Percentiles rank a stretch among this genome's conserved stretches.
Evolutionary conservation across 805 yeast species (phyloP).

Genomic region (Candida anglica): DNA sequence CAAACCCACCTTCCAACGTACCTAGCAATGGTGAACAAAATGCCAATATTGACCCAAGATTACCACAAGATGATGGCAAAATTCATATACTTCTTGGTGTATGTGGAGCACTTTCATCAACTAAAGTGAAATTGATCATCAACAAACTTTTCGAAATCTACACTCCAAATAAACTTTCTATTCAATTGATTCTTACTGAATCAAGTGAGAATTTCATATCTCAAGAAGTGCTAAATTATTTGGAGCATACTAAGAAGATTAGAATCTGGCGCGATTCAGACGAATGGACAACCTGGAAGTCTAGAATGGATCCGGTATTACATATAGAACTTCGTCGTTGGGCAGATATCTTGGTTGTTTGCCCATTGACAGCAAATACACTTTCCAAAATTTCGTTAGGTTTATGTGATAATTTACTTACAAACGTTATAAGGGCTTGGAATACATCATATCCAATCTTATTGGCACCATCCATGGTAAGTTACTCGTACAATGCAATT

Average conservation of each 20-base stretch:
- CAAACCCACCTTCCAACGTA: not conserved
- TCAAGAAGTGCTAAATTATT: conserved; percentile 37
- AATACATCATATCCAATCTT: conserved; percentile 85
- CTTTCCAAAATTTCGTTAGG: conserved; percentile 87
- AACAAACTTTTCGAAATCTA: conserved; percentile 50
- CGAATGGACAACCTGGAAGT: conserved; percentile 73
- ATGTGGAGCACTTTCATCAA: conserved; percentile 53
- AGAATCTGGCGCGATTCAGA: conserved; percentile 56
- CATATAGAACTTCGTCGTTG: conserved; percentile 93
- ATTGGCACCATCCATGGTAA: conserved; percentile 94
- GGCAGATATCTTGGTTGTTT: conserved; percentile 91
- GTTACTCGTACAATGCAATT: conserved; percentile 85
- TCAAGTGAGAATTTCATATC: conserved; percentile 51
- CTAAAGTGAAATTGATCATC: conserved; percentile 51
- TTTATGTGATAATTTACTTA: conserved; percentile 84
- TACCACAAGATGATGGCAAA: conserved; percentile 52
- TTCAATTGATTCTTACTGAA: conserved; percentile 52
- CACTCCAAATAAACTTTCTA: conserved; percentile 44
- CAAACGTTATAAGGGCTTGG: conserved; percentile 94
- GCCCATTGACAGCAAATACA: conserved; percentile 94
- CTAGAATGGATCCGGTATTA: conserved; percentile 82
- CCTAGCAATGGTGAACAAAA: conserved; percentile 29
- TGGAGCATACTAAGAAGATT: conserved; percentile 39
- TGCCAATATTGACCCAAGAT: conserved; percentile 49
- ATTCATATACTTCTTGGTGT: conserved; percentile 54